phyloP scores from a whole-genome alignment of 345 rosid genomes.

The Gossypium rotundifolium region DNA sequence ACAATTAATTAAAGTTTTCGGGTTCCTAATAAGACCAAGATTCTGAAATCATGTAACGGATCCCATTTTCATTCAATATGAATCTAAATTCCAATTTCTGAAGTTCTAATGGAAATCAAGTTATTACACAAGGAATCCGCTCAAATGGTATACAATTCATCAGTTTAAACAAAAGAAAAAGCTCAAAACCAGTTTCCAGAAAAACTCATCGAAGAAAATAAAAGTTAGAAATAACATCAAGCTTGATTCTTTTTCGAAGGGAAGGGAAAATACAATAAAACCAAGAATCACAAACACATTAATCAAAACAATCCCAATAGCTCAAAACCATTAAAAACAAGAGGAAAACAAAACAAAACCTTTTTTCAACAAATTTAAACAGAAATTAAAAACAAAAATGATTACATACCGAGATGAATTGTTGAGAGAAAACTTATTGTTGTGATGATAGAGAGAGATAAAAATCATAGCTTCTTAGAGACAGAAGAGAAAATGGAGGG shows the following conservation, averaged over 20 bases:
- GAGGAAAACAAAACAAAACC: constrained; percentile 6
- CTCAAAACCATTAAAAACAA: constrained; percentile 10
- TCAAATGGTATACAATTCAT: neutral
- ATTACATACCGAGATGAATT: constrained; percentile 62
- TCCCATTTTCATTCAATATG: neutral
- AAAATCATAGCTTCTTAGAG: neutral
- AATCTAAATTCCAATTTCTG: neutral
- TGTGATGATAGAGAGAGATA: constrained; percentile 17
- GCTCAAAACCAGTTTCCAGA: neutral
- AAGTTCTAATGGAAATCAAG: neutral
- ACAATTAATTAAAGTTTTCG: neutral
- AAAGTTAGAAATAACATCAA: neutral
- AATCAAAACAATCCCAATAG: constrained; percentile 11
- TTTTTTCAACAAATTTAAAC: constrained; percentile 3
- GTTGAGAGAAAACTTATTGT: constrained; percentile 7
- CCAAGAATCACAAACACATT: constrained; percentile 9
- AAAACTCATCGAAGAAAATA: neutral
- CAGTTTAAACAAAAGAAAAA: neutral
- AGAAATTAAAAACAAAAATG: neutral
- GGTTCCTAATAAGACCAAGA: constrained; percentile 3
- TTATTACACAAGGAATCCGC: neutral
- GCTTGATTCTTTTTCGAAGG: neutral
- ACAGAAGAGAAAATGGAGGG: constrained; percentile 17
- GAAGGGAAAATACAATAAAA: neutral
- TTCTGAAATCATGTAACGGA: neutral